These are phyloP conservation scores for Nemania bipapillata DNA, from an alignment of 2,329 filamentous ascomycete genomes.

Conservation along the genomic window DNA sequence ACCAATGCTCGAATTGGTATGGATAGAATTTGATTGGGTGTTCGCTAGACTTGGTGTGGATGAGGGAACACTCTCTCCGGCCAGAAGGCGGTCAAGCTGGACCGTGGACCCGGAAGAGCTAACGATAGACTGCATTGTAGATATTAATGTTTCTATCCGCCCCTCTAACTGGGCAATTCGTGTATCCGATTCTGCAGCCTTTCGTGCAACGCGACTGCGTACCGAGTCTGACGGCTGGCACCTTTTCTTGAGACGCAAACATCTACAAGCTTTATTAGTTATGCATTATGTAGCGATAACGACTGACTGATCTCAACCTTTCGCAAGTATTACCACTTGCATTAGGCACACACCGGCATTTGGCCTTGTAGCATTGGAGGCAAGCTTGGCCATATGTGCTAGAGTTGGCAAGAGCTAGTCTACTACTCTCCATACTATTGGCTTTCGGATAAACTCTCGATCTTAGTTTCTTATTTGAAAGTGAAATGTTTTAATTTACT, in stretches of 20 bases:
- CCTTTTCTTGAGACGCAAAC: slow-evolving; percentile 51
- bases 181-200: slow-evolving; percentile 46
- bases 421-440: slow-evolving; percentile 22
- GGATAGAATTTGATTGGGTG: background rate
- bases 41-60: slow-evolving; percentile 8
- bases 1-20: slow-evolving; percentile 12
- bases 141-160: slow-evolving; percentile 51
- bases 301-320: slow-evolving; percentile 27
- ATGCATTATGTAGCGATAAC: background rate
- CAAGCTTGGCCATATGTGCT: slow-evolving; percentile 43
- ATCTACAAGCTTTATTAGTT: slow-evolving; percentile 42
- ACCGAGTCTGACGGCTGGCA: slow-evolving; percentile 52
- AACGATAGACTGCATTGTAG: slow-evolving; percentile 48
- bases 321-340: slow-evolving; percentile 40
- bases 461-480: no score
- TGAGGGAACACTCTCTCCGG: slow-evolving; percentile 1
- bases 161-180: slow-evolving; percentile 53
- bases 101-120: slow-evolving; percentile 24
- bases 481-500: background rate
- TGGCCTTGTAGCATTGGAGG: slow-evolving; percentile 43
- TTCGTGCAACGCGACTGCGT: slow-evolving; percentile 45
- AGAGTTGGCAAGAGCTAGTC: slow-evolving; percentile 17
- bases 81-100: slow-evolving; percentile 21
- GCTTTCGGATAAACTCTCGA: no score
- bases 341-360: slow-evolving; percentile 42